Evolutionary conservation across 257 asterid species (phyloP).

Genomic region (Hygrophila difformis): DNA sequence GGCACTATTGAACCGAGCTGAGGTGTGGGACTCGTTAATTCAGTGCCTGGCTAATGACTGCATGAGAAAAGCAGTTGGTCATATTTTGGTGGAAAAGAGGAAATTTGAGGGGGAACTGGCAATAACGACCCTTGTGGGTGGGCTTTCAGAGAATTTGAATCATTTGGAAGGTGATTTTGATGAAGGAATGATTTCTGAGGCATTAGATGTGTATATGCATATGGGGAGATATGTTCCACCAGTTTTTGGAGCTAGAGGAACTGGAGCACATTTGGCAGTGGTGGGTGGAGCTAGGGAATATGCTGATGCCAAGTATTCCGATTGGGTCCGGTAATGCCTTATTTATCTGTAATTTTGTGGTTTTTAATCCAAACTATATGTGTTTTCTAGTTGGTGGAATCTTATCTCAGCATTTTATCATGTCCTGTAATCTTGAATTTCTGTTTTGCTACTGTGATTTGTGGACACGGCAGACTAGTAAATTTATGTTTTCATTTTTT

Average conservation of each 20-base stretch:
- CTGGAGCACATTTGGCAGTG: slow-evolving; percentile 62
- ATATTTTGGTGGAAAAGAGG: slow-evolving; percentile 37
- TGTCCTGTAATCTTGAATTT: not conserved
- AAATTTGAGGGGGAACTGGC: slow-evolving; percentile 55
- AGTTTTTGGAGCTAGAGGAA: slow-evolving; percentile 42
- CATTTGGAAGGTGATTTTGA: slow-evolving; percentile 20
- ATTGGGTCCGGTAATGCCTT: slow-evolving; percentile 73
- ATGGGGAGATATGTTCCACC: slow-evolving; percentile 58
- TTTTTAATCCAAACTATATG: slow-evolving; percentile 4
- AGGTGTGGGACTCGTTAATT: slow-evolving; percentile 47
- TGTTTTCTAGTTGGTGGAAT: not conserved
- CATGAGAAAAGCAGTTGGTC: slow-evolving; percentile 50
- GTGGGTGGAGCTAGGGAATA: slow-evolving; percentile 75
- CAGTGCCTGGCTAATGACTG: slow-evolving; percentile 51
- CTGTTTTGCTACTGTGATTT: no score
- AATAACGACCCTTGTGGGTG: slow-evolving; percentile 67
- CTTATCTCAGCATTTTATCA: not conserved
- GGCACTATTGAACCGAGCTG: slow-evolving; percentile 20
- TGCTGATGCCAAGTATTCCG: slow-evolving; percentile 80
- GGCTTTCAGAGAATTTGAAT: slow-evolving; percentile 34
- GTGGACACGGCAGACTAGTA: no score
- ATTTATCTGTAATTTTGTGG: not conserved
- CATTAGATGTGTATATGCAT: slow-evolving; percentile 68
- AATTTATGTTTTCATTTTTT: no score
- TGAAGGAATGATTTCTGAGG: slow-evolving; percentile 32